Base-by-base conservation (phyloP, 2,329 filamentous ascomycete genomes). In the Trichophyton verrucosum region DNA sequence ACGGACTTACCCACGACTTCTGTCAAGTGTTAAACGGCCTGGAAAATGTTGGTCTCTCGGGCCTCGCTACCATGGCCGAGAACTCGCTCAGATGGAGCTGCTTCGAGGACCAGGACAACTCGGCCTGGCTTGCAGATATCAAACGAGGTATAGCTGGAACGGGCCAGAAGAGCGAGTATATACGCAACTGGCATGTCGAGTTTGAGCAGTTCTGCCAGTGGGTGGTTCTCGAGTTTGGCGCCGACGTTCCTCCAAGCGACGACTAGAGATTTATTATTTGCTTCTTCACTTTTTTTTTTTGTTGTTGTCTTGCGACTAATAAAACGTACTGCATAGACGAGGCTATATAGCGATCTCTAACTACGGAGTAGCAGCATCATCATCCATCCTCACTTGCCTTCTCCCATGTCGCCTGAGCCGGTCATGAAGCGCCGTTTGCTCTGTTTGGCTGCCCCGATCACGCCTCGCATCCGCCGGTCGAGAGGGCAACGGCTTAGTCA, bases 1-100 rank as follows among this genome's bases (percentile, higher is more conserved):
- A 85, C 33, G 90, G 89, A 46, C 85, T 94, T 80, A 94, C 88
- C 1, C 89, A 95, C 73, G 91, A 96, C 74, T 96, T 95, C 73
- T 96, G 90, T 88, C 91, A 95, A 73, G 87, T 88, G 1, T 77
- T 96, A n/a, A 90, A 96, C 73, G 91, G 89, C 0, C 94, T 91
- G 82, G 86, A 95, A 62, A 95, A 95, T 69, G 82, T 96, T 11
- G 92, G 91, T 0, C 80, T 97, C 1, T 89, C 89, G 8, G 92
- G 91, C 0, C 76, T 97, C 60, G 92, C 88, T 0, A 88, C 86
- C 61, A 79, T 97, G 67, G 92, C 91, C 0, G 91, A 96, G 78
- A 97, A 96, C 70, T 95, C 89, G 65, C 85, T 97, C 47, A 81
- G 89, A 47, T 97, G 90, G 89, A 87, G 91, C 9, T 88, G 87